These are phyloP conservation scores for Actinomucor elegans DNA, from an alignment of 371 early-diverging fungal genomes.

Conservation along the genomic window DNA sequence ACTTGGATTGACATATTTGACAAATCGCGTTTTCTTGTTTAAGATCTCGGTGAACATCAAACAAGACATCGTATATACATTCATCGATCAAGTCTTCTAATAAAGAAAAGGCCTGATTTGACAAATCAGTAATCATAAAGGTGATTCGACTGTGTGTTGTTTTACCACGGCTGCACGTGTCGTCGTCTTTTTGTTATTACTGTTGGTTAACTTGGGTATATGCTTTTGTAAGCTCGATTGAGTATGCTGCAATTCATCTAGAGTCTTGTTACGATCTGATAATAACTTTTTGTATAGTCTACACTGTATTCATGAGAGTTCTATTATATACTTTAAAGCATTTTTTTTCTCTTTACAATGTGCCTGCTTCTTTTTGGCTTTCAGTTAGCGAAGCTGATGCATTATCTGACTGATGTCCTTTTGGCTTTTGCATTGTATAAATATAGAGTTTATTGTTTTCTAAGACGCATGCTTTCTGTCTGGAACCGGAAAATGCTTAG, in stretches of 20 bases:
- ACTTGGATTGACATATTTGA: constrained; percentile 73
- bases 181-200: constrained; percentile 7
- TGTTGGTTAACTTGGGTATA: constrained; percentile 16
- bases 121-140: too few relatives aligned
- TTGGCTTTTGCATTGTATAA: constrained; percentile 13
- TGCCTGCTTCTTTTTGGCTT: constrained; percentile 13
- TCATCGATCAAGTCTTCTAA: constrained; percentile 65
- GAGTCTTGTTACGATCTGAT: constrained; percentile 38
- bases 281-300: constrained; percentile 38
- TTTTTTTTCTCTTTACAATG: background rate
- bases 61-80: constrained; percentile 63
- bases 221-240: constrained; percentile 32
- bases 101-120: constrained; percentile 39
- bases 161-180: constrained; percentile 35
- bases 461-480: too few relatives aligned
- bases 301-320: background rate
- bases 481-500: too few relatives aligned
- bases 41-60: constrained; percentile 66
- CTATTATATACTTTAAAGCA: too few relatives aligned
- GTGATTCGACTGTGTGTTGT: too few relatives aligned
- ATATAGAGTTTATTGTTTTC: too few relatives aligned
- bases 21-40: constrained; percentile 57
- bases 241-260: constrained; percentile 41
- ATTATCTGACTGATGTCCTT: too few relatives aligned
- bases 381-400: too few relatives aligned